A percentile compares a stretch with the other conserved stretches of the same genome.
These are phyloP conservation scores for Brasilioporus rufonigricans DNA, from an alignment of 768 basidiomycete species.

Conservation along the genomic window DNA sequence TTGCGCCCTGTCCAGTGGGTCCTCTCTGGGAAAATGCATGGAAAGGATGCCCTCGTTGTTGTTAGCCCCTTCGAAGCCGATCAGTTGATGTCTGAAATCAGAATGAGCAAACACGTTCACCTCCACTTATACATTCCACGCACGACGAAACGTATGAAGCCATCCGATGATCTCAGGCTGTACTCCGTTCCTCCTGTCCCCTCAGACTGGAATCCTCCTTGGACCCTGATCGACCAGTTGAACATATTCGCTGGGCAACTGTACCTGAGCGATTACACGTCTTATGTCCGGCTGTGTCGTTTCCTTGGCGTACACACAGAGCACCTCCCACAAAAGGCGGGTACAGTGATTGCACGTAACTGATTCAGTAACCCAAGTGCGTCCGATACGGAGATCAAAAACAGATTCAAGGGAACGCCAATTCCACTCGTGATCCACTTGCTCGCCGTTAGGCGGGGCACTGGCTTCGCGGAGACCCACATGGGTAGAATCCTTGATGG, in stretches of 20 bases:
- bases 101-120: background rate
- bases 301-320: slow-evolving; percentile 38
- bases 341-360: slow-evolving; percentile 21
- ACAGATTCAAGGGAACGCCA: slow-evolving; percentile 9
- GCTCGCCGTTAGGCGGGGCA: slow-evolving; percentile 36
- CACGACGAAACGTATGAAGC: background rate
- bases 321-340: slow-evolving; percentile 44
- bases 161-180: background rate
- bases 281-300: slow-evolving; percentile 36
- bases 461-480: slow-evolving; percentile 36
- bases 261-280: slow-evolving; percentile 33
- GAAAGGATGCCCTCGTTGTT: background rate
- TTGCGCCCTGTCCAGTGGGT: background rate
- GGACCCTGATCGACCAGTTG: slow-evolving; percentile 30
- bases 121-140: background rate
- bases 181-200: slow-evolving; percentile 24
- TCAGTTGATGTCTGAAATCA: background rate
- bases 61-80: background rate
- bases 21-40: background rate
- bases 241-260: slow-evolving; percentile 47
- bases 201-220: slow-evolving; percentile 9
- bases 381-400: background rate
- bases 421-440: slow-evolving; percentile 30
- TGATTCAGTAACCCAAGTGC: slow-evolving; percentile 18
- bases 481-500: slow-evolving; percentile 39